Conservation (phyloP, 176 grass and related monocot species). For the Carex pumila region DNA sequence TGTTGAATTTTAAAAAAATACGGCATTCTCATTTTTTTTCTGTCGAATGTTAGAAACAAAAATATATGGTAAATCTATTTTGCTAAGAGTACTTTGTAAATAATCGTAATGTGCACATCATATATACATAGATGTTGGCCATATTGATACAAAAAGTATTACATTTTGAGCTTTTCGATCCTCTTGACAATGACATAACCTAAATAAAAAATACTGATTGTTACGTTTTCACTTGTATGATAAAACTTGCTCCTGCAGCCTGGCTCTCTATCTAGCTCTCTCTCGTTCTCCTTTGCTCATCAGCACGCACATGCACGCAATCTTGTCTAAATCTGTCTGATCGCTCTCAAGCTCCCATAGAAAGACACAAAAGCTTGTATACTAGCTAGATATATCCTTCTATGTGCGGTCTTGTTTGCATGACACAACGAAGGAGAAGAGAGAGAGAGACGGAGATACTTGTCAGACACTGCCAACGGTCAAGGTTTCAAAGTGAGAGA, state of each 20-base stretch:
- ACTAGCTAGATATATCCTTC: neutral
- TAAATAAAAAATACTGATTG: neutral
- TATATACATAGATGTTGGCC: neutral
- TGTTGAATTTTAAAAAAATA: no score
- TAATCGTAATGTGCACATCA: neutral
- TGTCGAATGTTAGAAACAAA: neutral
- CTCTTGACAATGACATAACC: neutral
- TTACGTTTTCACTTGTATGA: neutral
- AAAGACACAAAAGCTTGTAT: neutral
- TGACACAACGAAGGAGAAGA: neutral
- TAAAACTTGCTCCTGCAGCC: neutral
- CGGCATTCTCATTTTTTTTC: neutral
- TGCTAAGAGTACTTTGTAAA: neutral
- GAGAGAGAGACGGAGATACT: neutral
- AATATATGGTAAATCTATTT: neutral
- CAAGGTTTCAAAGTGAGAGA: neutral
- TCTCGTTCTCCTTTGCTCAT: neutral
- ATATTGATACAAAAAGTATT: neutral
- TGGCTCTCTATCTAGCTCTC: neutral
- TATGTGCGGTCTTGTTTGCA: neutral
- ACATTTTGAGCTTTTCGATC: neutral
- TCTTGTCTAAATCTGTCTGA: neutral
- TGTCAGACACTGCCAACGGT: no score
- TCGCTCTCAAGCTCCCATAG: neutral
- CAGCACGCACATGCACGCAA: neutral